Percentiles rank a stretch among this genome's conserved stretches.
Evolutionary conservation across 345 rosid species (phyloP).

Genomic region (Alliaria petiolata): DNA sequence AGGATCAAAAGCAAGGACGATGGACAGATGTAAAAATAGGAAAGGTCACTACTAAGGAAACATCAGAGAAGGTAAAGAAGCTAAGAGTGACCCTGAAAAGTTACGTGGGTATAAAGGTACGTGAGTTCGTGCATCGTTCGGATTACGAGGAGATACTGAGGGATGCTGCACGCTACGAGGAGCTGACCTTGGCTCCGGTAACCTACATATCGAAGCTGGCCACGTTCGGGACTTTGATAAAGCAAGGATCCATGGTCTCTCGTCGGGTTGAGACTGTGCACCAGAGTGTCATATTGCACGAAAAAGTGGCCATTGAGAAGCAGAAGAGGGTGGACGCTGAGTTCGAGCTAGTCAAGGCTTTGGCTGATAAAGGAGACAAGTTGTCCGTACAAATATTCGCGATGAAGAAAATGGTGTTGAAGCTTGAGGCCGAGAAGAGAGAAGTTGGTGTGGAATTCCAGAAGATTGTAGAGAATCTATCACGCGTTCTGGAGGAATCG

Average conservation of each 20-base stretch:
- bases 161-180: neutral
- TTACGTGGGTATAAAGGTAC: neutral
- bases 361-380: slow-evolving; percentile 13
- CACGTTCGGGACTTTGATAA: neutral
- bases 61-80: neutral
- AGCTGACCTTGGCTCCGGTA: neutral
- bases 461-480: neutral
- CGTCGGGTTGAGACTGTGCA: neutral
- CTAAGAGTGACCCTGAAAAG: neutral
- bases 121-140: neutral
- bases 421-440: slow-evolving; percentile 18
- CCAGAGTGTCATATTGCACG: neutral
- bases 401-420: neutral
- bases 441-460: neutral
- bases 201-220: slow-evolving; percentile 11
- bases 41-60: neutral
- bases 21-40: neutral
- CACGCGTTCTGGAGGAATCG: slow-evolving; percentile 2
- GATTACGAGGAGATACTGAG: slow-evolving; percentile 2
- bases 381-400: slow-evolving; percentile 8
- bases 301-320: neutral
- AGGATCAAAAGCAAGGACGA: neutral
- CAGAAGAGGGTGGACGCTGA: neutral
- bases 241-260: neutral
- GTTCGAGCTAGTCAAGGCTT: neutral